Percentiles rank a stretch among this genome's conserved stretches.
phyloP scores from a whole-genome alignment of 192 early-diverging fungal genomes.

The Gonapodya sp. region DNA sequence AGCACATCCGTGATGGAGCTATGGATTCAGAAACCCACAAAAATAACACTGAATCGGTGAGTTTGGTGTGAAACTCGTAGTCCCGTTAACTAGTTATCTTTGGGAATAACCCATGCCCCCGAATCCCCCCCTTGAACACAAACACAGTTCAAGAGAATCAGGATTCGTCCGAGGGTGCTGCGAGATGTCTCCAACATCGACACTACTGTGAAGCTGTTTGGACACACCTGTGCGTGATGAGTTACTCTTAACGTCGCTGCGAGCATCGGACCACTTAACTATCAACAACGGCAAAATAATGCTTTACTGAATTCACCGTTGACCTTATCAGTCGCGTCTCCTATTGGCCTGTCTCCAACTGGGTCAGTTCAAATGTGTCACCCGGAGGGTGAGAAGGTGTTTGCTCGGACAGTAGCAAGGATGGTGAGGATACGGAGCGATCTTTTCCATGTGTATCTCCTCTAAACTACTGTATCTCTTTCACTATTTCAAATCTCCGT shows the following conservation, averaged over 20 bases:
- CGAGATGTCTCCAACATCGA: slow-evolving; percentile 14
- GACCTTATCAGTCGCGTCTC: neutral
- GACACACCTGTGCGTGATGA: slow-evolving; percentile 9
- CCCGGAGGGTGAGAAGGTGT: slow-evolving; percentile 12
- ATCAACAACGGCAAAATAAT: neutral
- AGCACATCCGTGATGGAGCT: slow-evolving; percentile 4
- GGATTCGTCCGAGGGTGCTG: slow-evolving; percentile 13
- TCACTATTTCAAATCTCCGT: too few species aligned
- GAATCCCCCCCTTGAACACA: neutral
- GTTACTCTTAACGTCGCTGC: too few species aligned
- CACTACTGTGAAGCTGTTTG: slow-evolving; percentile 4
- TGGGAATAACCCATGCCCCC: neutral
- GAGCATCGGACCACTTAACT: too few species aligned
- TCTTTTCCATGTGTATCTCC: neutral
- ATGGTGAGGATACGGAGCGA: neutral
- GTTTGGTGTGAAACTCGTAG: neutral
- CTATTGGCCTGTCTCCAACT: slow-evolving; percentile 4
- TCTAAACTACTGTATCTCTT: neutral
- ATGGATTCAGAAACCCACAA: slow-evolving; percentile 9
- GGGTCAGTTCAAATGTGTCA: slow-evolving; percentile 13
- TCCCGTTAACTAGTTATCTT: too few species aligned
- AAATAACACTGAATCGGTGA: neutral
- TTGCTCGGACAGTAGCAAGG: neutral
- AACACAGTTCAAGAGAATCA: neutral
- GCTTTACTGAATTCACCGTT: neutral